These are phyloP conservation scores for Sphaerosporella brunnea DNA, from an alignment of 495 filamentous ascomycete genomes.

Conservation along the genomic window DNA sequence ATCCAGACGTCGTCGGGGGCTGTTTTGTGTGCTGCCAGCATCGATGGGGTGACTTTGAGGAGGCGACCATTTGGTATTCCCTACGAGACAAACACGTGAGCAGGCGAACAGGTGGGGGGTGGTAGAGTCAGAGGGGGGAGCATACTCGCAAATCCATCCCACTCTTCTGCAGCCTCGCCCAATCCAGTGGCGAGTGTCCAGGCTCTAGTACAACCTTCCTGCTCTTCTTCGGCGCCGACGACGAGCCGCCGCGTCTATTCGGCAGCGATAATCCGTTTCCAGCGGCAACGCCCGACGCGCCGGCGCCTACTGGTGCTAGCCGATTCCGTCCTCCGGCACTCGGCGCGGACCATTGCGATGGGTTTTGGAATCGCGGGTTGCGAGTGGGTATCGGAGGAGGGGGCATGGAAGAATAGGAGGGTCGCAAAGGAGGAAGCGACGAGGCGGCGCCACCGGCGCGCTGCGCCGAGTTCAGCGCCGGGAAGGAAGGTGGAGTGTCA, in stretches of 20 bases:
- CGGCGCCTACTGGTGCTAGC: conserved; percentile 13
- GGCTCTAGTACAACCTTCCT: conserved; percentile 51
- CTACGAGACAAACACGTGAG: conserved; percentile 4
- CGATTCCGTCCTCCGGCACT: conserved; percentile 11
- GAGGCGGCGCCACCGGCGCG: conserved; percentile 20
- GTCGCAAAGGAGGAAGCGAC: conserved; percentile 8
- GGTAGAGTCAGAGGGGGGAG: background rate
- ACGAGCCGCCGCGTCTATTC: conserved; percentile 3
- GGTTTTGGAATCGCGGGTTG: background rate
- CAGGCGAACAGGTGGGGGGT: background rate
- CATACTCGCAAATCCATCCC: conserved; percentile 22
- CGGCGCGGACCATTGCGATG: conserved; percentile 11
- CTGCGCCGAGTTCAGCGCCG: conserved; percentile 31
- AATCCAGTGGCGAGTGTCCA: conserved; percentile 86
- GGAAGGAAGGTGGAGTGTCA: conserved; percentile 25
- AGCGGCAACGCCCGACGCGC: conserved; percentile 22
- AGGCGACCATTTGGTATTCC: conserved; percentile 39
- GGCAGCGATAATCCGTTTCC: conserved; percentile 18
- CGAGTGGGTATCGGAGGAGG: conserved; percentile 22
- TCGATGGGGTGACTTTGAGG: conserved; percentile 55
- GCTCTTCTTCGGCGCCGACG: conserved; percentile 8
- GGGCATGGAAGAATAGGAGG: conserved; percentile 12
- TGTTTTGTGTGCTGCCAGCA: conserved; percentile 55
- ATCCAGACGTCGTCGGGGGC: conserved; percentile 80
- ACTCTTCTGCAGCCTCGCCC: conserved; percentile 40